These are phyloP conservation scores for Oryza longistaminata DNA, from an alignment of 176 grass and related monocot species.

Conservation along the genomic window DNA sequence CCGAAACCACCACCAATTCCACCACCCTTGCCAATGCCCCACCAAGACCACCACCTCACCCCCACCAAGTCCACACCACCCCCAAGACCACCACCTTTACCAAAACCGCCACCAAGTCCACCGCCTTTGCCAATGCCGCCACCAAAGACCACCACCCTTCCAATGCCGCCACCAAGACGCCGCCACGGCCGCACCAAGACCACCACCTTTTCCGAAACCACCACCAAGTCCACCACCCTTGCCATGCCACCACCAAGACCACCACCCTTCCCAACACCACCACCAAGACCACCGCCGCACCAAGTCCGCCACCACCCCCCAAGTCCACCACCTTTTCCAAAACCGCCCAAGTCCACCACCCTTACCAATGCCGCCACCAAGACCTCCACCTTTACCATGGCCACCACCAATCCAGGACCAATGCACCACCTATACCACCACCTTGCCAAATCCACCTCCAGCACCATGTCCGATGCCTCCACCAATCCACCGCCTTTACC, in stretches of 20 bases:
- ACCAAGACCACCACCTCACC: neutral
- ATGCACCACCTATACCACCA: slow-evolving; percentile 17
- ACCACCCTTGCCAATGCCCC: neutral
- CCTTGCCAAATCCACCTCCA: slow-evolving; percentile 13
- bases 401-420: slow-evolving; percentile 30
- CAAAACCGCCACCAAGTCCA: neutral
- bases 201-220: slow-evolving; percentile 2
- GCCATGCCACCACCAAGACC: neutral
- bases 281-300: neutral
- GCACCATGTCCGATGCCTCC: neutral
- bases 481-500: slow-evolving; percentile 11
- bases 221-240: neutral
- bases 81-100: slow-evolving; percentile 3
- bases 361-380: neutral
- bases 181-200: slow-evolving; percentile 16
- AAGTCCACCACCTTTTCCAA: too few relatives aligned
- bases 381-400: neutral
- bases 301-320: neutral
- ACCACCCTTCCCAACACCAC: neutral
- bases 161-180: neutral
- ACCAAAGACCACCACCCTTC: neutral
- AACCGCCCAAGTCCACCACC: neutral
- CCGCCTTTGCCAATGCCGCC: neutral
- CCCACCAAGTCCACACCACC: neutral
- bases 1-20: slow-evolving; percentile 7